phyloP scores from a whole-genome alignment of 2,329 filamentous ascomycete genomes.

The Zymoseptoria crescenta region DNA sequence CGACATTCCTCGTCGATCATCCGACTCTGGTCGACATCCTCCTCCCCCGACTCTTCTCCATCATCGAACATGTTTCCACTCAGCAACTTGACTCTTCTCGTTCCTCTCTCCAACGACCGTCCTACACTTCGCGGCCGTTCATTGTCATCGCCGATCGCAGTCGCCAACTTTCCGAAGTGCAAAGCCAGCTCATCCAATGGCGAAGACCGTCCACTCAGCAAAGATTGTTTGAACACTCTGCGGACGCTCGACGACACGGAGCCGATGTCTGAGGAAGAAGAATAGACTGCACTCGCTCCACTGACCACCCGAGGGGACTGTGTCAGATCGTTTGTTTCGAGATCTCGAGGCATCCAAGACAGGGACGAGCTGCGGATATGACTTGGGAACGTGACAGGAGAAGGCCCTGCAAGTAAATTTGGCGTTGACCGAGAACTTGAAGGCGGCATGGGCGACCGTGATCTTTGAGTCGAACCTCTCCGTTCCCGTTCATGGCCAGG shows the following conservation, averaged over 20 bases:
- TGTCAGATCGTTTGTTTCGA: background rate
- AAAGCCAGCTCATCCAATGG: slow-evolving; percentile 28
- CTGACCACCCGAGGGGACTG: slow-evolving; percentile 11
- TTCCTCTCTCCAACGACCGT: slow-evolving; percentile 14
- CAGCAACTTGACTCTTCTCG: background rate
- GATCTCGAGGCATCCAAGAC: background rate
- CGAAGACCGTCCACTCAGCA: slow-evolving; percentile 19
- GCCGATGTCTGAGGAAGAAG: slow-evolving; percentile 1
- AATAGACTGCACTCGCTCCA: slow-evolving; percentile 11
- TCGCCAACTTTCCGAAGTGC: slow-evolving; percentile 17
- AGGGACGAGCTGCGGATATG: background rate
- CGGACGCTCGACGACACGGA: background rate
- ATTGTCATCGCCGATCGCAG: slow-evolving; percentile 9
- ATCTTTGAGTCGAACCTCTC: background rate
- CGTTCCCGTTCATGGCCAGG: background rate
- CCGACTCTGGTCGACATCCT: background rate
- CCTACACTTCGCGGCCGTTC: slow-evolving; percentile 18
- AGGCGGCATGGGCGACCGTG: background rate
- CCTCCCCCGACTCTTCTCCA: background rate
- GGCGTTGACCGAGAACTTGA: slow-evolving; percentile 18
- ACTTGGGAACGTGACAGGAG: background rate
- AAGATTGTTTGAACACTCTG: slow-evolving; percentile 11
- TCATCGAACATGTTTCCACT: background rate
- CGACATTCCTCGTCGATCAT: background rate
- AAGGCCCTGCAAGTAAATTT: slow-evolving; percentile 11